Conservation (phyloP, 78 protist genomes). For the Dictyostelium capitatum region DNA sequence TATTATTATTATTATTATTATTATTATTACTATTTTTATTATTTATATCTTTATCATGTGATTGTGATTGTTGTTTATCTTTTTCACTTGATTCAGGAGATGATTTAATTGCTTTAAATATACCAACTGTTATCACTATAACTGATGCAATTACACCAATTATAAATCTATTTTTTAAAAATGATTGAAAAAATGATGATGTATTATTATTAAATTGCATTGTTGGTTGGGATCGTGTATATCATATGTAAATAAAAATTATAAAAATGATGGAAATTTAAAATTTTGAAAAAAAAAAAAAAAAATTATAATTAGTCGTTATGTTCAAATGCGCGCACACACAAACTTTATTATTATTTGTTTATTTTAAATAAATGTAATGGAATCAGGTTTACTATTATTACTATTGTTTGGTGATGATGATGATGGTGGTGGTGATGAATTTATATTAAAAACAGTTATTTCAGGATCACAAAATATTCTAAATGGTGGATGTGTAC, state of each 20-base stretch:
- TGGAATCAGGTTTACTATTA: neutral
- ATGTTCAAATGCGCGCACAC: neutral
- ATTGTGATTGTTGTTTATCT: neutral
- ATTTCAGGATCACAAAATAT: constrained; percentile 75
- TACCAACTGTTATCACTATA: neutral
- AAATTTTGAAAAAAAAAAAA: neutral
- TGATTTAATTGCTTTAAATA: constrained; percentile 14
- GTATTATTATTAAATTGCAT: neutral
- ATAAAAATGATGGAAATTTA: neutral
- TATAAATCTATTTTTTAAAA: constrained; percentile 10
- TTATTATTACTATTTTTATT: neutral
- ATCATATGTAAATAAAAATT: neutral
- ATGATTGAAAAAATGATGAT: neutral
- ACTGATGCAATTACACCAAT: constrained; percentile 16
- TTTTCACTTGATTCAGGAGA: neutral
- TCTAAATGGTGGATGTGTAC: constrained; percentile 70
- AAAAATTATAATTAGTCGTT: neutral
- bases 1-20: neutral
- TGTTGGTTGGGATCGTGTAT: neutral
- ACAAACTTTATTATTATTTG: neutral
- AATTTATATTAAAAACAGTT: constrained; percentile 19
- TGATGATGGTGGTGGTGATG: no score
- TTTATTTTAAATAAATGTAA: neutral
- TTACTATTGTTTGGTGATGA: neutral
- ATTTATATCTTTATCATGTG: neutral